These are phyloP conservation scores for Xanthoconium purpureum DNA, from an alignment of 768 basidiomycete species.

Conservation along the genomic window DNA sequence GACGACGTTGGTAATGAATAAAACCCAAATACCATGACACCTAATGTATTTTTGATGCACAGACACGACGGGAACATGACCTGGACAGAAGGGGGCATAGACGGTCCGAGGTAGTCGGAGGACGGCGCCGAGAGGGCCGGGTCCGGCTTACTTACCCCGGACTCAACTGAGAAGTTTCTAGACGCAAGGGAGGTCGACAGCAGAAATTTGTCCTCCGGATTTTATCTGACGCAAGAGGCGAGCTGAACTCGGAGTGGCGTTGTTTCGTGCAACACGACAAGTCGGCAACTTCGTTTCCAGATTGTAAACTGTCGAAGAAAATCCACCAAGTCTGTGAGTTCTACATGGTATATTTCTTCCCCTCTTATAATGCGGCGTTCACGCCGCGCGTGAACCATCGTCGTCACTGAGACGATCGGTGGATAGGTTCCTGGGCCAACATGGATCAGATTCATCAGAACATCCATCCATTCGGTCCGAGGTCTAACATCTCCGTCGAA, in stretches of 20 bases:
- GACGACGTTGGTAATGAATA: neutral
- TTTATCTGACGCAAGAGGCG: neutral
- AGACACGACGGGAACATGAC: neutral
- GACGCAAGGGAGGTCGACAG: too few species aligned
- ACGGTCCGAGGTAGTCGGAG: neutral
- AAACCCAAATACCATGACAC: neutral
- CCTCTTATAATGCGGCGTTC: neutral
- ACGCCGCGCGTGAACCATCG: neutral
- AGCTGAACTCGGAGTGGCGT: neutral
- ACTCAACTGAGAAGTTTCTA: too few species aligned
- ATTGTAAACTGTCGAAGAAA: neutral
- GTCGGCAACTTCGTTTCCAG: neutral
- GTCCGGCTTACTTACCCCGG: too few species aligned
- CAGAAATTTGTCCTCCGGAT: too few species aligned
- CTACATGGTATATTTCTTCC: neutral
- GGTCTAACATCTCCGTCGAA: too few species aligned
- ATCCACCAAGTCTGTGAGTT: neutral
- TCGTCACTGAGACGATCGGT: neutral
- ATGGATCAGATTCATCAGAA: too few species aligned
- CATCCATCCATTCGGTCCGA: too few species aligned
- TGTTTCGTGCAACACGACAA: neutral
- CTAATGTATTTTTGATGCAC: neutral
- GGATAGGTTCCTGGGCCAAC: too few species aligned
- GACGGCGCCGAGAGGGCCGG: neutral
- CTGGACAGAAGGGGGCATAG: neutral